Percentiles rank a stretch among this genome's conserved stretches.
phyloP scores from a whole-genome alignment of 208 protist species.

The Naegleria fowleri region DNA sequence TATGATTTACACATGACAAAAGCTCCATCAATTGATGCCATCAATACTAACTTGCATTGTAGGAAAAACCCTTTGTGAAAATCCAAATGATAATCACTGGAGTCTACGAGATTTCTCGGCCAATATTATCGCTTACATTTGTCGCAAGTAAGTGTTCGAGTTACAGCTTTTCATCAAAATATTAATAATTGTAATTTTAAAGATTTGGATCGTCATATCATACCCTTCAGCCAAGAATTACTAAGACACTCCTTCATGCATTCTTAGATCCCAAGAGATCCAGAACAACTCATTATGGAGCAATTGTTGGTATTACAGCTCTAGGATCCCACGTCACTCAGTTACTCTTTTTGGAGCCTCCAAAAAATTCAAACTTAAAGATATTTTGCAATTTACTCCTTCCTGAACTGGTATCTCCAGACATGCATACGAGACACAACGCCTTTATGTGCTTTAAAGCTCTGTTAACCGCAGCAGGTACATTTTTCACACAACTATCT shows the following conservation, averaged over 20 bases:
- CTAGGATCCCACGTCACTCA: not conserved
- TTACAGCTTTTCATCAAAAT: not conserved
- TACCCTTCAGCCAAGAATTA: slow-evolving; percentile 24
- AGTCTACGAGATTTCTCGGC: slow-evolving; percentile 6
- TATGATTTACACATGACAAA: not conserved
- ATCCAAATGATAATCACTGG: slow-evolving; percentile 25
- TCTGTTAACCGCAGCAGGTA: not conserved
- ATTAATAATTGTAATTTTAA: not conserved
- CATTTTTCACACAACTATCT: slow-evolving; percentile 1
- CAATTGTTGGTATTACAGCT: not conserved
- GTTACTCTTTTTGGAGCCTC: slow-evolving; percentile 5
- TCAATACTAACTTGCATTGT: slow-evolving; percentile 17
- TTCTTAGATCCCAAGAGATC: slow-evolving; percentile 22
- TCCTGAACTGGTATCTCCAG: not conserved
- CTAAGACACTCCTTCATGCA: slow-evolving; percentile 17
- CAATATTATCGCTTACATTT: slow-evolving; percentile 3
- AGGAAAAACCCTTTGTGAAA: slow-evolving; percentile 8
- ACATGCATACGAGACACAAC: not conserved
- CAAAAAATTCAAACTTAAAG: not conserved
- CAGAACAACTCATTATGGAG: slow-evolving; percentile 21
- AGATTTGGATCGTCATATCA: not conserved
- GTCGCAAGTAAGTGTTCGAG: not conserved
- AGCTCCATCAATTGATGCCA: slow-evolving; percentile 23
- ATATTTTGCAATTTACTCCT: not conserved
- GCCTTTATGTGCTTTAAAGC: slow-evolving; percentile 8